Base-by-base conservation (phyloP, 768 basidiomycete species). In the Leccinum sublutescens region DNA sequence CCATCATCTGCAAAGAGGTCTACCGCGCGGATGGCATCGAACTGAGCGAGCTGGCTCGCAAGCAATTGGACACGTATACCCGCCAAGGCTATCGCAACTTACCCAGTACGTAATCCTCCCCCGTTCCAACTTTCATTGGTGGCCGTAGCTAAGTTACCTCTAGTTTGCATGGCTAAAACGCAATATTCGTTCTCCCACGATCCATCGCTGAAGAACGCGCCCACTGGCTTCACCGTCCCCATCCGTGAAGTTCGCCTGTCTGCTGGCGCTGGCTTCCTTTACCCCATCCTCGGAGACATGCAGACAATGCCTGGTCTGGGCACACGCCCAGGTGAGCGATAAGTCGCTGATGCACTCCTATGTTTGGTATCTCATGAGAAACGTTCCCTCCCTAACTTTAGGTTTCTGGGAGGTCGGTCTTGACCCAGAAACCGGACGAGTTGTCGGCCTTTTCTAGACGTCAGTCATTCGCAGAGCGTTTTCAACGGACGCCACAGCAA, bases 171-270 rank as follows among this genome's bases (percentile, higher is more conserved):
- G 92, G 94, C 93, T 52, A 96, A 97, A 82, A 98, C 96, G 5
- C 96, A 97, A 62, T 93, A 98, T 66, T 97, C 95, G 19, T 95
- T 99, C 79, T 96, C 94, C 25, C 94, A 96, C 71, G 90, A 99
- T 68, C 89, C 95, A 7, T 86, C 87, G 64, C 81, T 91, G 61
- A 98, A 98, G 79, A 88, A 89, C 64, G 94, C 89, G 0, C 95
- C 97, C 1, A 85, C 86, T 52, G 95, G 93, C 27, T 99, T 99
- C 79, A 95, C 86, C 9, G 79, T 98, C 59, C 95, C 95, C 25
- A 93, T 99, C 71, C 86, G 92, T 33, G 85, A 87, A 56, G 91
- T 98, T 50, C 81, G 91, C 50, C 77, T 96, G 21, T 91, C 92
- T 7, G 97, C 94, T 5, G 96, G 96, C 47, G 95, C 95, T 58